Conservation (phyloP, 192 early-diverging fungal species). For the Gaertneriomyces semiglobifer region DNA sequence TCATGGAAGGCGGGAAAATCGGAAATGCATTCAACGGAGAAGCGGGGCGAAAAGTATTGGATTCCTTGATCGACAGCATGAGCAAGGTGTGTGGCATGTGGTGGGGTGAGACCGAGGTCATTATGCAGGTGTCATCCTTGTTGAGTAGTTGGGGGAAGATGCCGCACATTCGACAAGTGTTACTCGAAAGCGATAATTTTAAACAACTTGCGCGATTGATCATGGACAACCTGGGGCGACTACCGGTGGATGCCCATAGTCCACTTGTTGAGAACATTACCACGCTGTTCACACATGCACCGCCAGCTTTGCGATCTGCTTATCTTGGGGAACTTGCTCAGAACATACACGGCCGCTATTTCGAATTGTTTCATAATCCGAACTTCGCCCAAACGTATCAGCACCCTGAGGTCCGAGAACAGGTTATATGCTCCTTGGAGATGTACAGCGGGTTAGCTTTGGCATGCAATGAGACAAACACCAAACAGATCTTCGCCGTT, state of each 20-base stretch:
- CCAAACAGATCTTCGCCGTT: conserved; percentile 53
- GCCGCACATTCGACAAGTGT: conserved; percentile 38
- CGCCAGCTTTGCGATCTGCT: conserved; percentile 44
- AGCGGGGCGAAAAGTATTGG: conserved; percentile 53
- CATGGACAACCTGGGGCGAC: conserved; percentile 49
- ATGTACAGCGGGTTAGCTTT: conserved; percentile 77
- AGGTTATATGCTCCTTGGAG: conserved; percentile 67
- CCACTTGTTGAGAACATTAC: conserved; percentile 63
- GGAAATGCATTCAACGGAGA: conserved; percentile 41
- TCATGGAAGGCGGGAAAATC: conserved; percentile 41
- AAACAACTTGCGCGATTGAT: conserved; percentile 51
- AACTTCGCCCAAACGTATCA: conserved; percentile 60
- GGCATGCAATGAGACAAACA: conserved; percentile 60
- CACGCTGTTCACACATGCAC: conserved; percentile 54
- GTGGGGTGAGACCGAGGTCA: conserved; percentile 66
- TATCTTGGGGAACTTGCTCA: conserved; percentile 58
- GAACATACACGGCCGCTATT: conserved; percentile 60
- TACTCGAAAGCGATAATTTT: conserved; percentile 49
- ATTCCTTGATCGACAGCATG: conserved; percentile 60
- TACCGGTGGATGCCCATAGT: conserved; percentile 63
- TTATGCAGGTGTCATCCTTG: conserved; percentile 44
- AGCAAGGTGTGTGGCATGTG: conserved; percentile 63
- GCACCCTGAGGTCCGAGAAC: conserved; percentile 45
- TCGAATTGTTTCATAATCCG: conserved; percentile 53
- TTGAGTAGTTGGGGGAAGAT: conserved; percentile 27